Percentiles rank a stretch among this genome's conserved stretches.
Evolutionary conservation across 108 stramenopile genomes (phyloP).

Genomic region (Pinguiococcus pyrenoidosus): DNA sequence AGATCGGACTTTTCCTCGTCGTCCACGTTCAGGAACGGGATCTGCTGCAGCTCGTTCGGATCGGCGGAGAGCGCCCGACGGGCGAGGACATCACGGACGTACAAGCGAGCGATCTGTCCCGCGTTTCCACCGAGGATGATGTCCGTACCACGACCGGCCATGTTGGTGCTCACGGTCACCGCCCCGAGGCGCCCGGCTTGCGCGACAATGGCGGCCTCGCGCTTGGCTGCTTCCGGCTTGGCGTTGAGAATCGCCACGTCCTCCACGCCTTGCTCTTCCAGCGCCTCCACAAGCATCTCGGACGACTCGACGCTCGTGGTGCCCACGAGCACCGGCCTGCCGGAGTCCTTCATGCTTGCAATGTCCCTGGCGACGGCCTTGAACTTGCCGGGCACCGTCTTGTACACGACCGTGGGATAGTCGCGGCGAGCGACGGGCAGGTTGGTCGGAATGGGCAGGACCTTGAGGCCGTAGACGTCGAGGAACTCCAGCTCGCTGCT

Average conservation of each 20-base stretch:
- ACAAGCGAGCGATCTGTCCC: constrained; percentile 66
- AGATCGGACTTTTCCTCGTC: too few species aligned
- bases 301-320: constrained; percentile 79
- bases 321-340: constrained; percentile 79
- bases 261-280: constrained; percentile 44
- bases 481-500: constrained; percentile 71
- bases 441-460: constrained; percentile 59
- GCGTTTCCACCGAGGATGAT: constrained; percentile 84
- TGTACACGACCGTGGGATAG: constrained; percentile 79
- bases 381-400: constrained; percentile 38
- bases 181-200: constrained; percentile 81
- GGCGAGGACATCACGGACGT: constrained; percentile 45
- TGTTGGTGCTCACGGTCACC: constrained; percentile 92
- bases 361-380: constrained; percentile 17
- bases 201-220: constrained; percentile 80
- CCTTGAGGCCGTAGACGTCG: constrained; percentile 55
- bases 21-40: too few species aligned
- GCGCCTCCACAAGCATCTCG: constrained; percentile 55
- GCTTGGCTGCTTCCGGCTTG: constrained; percentile 67
- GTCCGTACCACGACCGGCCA: constrained; percentile 92
- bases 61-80: neutral
- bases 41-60: neutral
- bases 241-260: constrained; percentile 75
- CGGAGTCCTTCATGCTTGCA: constrained; percentile 48
- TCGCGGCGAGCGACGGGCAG: constrained; percentile 78